Evolutionary conservation across 495 filamentous ascomycete species (phyloP), one percentile per base, ranked within the genome.

Genomic region (Aspergillus funiculosus): DNA sequence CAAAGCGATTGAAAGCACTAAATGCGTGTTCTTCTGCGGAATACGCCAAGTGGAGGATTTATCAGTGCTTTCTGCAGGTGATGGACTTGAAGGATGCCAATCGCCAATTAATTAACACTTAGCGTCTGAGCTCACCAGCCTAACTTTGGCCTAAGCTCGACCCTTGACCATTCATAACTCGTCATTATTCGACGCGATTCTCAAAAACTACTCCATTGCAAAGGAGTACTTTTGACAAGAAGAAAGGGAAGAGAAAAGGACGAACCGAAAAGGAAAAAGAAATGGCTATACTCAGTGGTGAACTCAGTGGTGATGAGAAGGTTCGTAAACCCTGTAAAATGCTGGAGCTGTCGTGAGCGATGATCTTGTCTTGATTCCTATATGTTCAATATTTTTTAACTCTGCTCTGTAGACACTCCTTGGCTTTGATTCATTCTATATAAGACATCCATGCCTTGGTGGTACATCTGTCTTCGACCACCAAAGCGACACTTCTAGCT

Each of bases 61-160:
- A 21, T 20, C 20, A 22, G 35, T 8, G 4, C 11, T 37, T 38
- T 5, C 5, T 20, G 35, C 35, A 20, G 18, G 9, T 6, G 22
- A 14, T 19, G 19, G 17, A 8, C 9, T 20, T 22, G 19, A 22
- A 38, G 18, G 17, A 17, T 19, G n/a, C n/a, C n/a, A n/a, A n/a
- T n/a, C n/a, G 34, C 34, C 34, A 37, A 32, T 14, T 32, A 32
- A 32, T 32, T 32, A 13, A 32, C 7, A 15, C 3, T 20, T 38
- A 38, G 35, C 35, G 35, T 38, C 34, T 20, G 35, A 21, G 35
- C 35, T 38, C 18, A 38, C 22, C 35, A 20, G 35, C 13, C 34
- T 22, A 14, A 14, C 31, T 6, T 11, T 14, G 18, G 19, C 22
- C 35, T 11, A 22, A 20, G 17, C 35, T 38, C 22, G n/a, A n/a